Evolutionary conservation across 257 asterid species (phyloP), one percentile per base, ranked within the genome.

Genomic region (Solanum tacnaense): DNA sequence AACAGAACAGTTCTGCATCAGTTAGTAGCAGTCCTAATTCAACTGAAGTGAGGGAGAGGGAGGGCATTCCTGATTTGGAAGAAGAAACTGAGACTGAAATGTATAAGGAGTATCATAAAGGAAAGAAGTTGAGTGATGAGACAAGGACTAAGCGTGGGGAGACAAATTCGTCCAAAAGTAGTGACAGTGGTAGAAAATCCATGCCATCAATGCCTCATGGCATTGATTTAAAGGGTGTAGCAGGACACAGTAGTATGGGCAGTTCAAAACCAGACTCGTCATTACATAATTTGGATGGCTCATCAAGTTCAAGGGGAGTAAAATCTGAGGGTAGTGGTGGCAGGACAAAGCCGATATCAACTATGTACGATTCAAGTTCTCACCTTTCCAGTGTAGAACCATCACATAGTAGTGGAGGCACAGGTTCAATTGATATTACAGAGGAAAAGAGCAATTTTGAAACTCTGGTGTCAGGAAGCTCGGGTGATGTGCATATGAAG

Each of bases 31-130:
- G 99, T 90, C 99, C 99, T 9, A 96, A 95, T 95, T 97, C 98
- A 12, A 90, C 62, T 78, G 99, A 95, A 91, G 98, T 96, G 91
- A 96, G 99, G 92, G 94, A 92, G 93, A 95, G 98, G 62, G 99
- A 97, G 87, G 99, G 99, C 70, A 97, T 97, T 89, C 99, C 99
- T 85, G 99, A 97, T 87, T 91, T 97, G 93, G 99, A 97, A 91
- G 99, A 97, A 87, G 99, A 94, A 89, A 96, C 98, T 35, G 99
- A 96, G 93, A 89, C 38, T 79, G 99, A 96, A 88, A 87, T 92
- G 65, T 90, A 86, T 76, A 92, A 90, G 87, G 95, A 93, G 79
- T 88, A 79, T 49, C 87, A 44, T 31, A 91, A 90, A 65, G 91
- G 92, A 41, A 92, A 89, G 49, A 91, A 88, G 85, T 70, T 31